These are phyloP conservation scores for Rhodomyrtus psidioides DNA, from an alignment of 441 rosid genomes.

Conservation along the genomic window DNA sequence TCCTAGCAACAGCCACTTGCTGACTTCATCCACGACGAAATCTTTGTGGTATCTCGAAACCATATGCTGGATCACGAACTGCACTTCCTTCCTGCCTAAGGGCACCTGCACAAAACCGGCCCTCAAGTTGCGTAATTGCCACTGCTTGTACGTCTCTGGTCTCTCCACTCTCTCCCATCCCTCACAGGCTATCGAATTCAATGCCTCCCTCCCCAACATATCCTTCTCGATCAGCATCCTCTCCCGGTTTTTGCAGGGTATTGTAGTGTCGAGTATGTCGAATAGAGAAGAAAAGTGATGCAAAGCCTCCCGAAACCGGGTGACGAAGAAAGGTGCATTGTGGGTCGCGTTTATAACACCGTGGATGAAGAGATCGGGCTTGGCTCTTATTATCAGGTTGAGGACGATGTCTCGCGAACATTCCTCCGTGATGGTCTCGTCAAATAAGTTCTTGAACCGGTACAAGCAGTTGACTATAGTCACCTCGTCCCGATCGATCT, in stretches of 20 bases:
- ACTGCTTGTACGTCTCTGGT: neutral
- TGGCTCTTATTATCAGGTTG: constrained; percentile 49
- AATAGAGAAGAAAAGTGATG: constrained; percentile 88
- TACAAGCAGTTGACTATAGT: constrained; percentile 56
- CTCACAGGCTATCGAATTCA: neutral
- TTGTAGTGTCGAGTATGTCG: constrained; percentile 78
- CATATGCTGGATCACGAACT: neutral
- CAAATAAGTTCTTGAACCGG: constrained; percentile 66
- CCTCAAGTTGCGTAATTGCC: neutral
- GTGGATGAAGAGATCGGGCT: constrained; percentile 62
- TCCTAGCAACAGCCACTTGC: neutral
- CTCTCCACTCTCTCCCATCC: neutral
- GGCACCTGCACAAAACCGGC: neutral
- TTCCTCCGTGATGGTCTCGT: constrained; percentile 57
- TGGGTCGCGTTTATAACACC: constrained; percentile 63
- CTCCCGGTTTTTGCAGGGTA: constrained; percentile 60
- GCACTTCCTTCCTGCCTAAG: neutral
- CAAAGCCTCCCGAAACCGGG: constrained; percentile 76
- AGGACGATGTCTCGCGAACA: constrained; percentile 63
- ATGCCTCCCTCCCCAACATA: constrained; percentile 17
- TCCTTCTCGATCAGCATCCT: constrained; percentile 79
- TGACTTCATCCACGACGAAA: neutral
- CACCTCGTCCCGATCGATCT: constrained; percentile 46
- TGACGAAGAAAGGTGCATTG: constrained; percentile 83
- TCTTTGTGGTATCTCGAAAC: neutral